Conservation (phyloP, 169 alveolate species). For the Cryptosporidium ubiquitum region DNA sequence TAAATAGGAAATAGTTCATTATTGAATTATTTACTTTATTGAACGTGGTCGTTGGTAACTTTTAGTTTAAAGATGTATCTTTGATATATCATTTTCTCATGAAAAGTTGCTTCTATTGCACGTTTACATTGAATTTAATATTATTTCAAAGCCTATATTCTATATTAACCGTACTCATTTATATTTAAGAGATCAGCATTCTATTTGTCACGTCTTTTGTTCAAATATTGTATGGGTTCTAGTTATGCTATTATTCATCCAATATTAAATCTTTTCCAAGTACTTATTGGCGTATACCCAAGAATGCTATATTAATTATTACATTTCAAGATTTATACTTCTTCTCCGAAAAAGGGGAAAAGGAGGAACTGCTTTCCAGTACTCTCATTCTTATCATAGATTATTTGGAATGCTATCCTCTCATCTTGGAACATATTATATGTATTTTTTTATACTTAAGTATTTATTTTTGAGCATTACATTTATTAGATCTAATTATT, state of each 20-base stretch:
- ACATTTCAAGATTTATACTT: not conserved
- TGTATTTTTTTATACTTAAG: not conserved
- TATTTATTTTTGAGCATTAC: too few relatives aligned
- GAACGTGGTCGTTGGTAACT: constrained; percentile 70
- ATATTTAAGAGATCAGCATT: constrained; percentile 10
- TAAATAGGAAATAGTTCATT: not conserved
- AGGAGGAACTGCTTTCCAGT: not conserved
- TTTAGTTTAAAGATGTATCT: not conserved
- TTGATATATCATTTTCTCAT: not conserved
- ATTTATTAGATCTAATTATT: not conserved
- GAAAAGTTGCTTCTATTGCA: constrained; percentile 66
- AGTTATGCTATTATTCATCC: constrained; percentile 55
- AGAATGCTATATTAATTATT: constrained; percentile 48
- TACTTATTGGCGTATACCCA: constrained; percentile 73
- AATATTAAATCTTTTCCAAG: not conserved
- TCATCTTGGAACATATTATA: not conserved
- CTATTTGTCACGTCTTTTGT: constrained; percentile 71
- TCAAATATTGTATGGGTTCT: not conserved
- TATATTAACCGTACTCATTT: too few relatives aligned
- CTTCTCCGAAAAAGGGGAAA: not conserved
- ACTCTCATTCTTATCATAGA: not conserved
- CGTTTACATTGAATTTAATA: constrained; percentile 32
- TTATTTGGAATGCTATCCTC: not conserved
- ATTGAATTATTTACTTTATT: not conserved
- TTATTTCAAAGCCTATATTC: too few relatives aligned